Evolutionary conservation across 2,329 filamentous ascomycete species (phyloP).

Genomic region (Fusarium globosum): DNA sequence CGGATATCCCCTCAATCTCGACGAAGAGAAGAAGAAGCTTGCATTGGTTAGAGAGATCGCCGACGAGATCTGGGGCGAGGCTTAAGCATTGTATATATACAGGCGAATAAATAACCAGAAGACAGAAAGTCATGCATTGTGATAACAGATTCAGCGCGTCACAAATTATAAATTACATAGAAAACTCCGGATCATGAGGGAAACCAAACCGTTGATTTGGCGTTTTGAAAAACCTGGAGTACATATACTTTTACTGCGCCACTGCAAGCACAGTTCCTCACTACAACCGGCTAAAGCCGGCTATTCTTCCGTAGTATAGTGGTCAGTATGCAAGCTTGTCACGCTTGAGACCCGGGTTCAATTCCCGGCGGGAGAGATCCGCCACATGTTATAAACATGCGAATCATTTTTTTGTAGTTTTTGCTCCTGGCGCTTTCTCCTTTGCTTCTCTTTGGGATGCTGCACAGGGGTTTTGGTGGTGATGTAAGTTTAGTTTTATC

Average conservation of each 20-base stretch:
- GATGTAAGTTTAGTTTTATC: not conserved
- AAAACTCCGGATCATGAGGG: too few relatives aligned
- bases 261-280: not conserved
- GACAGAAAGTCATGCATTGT: not conserved
- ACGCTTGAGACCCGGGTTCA: constrained; percentile 43
- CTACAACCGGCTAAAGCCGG: not conserved
- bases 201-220: not conserved
- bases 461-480: not conserved
- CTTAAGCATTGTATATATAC: constrained; percentile 18
- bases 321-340: constrained; percentile 38
- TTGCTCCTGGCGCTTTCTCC: not conserved
- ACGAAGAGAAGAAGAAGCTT: constrained; percentile 80
- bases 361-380: constrained; percentile 44
- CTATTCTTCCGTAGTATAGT: constrained; percentile 6
- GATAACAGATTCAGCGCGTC: not conserved
- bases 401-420: constrained; percentile 16
- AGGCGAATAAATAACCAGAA: not conserved
- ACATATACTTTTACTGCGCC: not conserved
- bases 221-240: fast-evolving
- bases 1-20: constrained; percentile 74
- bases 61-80: constrained; percentile 73
- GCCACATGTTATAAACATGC: constrained; percentile 33
- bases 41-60: constrained; percentile 77
- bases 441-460: not conserved
- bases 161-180: too few relatives aligned